These are phyloP conservation scores for Sphagnurus paluster DNA, from an alignment of 1,284 basidiomycete species.

Conservation along the genomic window DNA sequence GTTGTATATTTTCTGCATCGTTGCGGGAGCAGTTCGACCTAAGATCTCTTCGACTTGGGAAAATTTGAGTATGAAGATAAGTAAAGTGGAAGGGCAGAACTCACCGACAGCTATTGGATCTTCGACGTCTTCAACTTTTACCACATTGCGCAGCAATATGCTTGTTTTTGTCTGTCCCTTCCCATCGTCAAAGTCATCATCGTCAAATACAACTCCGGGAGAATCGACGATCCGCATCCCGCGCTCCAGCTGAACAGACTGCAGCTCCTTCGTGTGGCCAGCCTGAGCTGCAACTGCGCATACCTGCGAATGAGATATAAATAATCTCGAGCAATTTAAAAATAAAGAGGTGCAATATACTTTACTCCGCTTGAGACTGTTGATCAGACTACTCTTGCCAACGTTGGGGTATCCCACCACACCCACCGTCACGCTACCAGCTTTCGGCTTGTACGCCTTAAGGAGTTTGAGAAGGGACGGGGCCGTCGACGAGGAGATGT, in stretches of 20 bases:
- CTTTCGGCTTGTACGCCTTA: conserved; percentile 86
- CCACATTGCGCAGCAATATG: conserved; percentile 86
- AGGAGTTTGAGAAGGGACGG: conserved; percentile 84
- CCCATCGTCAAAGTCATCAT: conserved; percentile 50
- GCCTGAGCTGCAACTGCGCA: conserved; percentile 95
- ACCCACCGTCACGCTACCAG: conserved; percentile 83
- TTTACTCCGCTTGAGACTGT: conserved; percentile 88
- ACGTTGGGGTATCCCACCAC: conserved; percentile 98
- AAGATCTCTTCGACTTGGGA: conserved; percentile 82
- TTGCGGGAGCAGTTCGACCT: conserved; percentile 62
- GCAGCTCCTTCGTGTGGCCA: conserved; percentile 94
- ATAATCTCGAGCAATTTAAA: conserved; percentile 39
- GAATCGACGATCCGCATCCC: conserved; percentile 93
- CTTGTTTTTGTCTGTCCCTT: conserved; percentile 61
- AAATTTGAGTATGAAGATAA: conserved; percentile 6
- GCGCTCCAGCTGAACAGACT: conserved; percentile 91
- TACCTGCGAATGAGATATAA: conserved; percentile 50
- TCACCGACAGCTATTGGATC: conserved; percentile 88
- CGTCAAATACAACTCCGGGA: conserved; percentile 93
- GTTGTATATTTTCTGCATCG: conserved; percentile 82
- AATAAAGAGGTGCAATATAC: conserved; percentile 46
- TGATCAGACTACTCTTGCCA: conserved; percentile 95
- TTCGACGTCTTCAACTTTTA: conserved; percentile 90
- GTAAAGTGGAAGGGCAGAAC: conserved; percentile 22
- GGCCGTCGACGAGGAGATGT: conserved; percentile 77